Evolutionary conservation across 495 filamentous ascomycete genomes (phyloP).

Genomic region (Trichoderma orchidacearum): DNA sequence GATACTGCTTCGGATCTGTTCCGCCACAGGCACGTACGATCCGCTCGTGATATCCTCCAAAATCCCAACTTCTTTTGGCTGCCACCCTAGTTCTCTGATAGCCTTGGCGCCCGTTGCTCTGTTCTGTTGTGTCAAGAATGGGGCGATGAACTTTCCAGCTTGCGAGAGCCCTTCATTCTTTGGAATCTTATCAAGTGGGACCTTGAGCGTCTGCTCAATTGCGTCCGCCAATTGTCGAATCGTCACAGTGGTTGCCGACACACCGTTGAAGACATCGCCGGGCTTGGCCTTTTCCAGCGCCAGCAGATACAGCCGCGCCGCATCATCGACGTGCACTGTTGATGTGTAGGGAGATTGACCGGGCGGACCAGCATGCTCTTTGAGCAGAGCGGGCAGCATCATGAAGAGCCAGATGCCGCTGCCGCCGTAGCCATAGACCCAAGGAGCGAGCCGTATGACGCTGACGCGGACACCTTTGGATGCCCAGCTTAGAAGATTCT

Average conservation of each 20-base stretch:
- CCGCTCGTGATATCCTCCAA: too few relatives aligned
- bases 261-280: constrained; percentile 18
- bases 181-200: too few relatives aligned
- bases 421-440: constrained; percentile 26
- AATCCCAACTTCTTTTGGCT: too few relatives aligned
- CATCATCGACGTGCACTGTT: constrained; percentile 28
- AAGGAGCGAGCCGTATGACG: constrained; percentile 25
- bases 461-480: too few relatives aligned
- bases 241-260: constrained; percentile 12
- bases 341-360: constrained; percentile 10
- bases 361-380: constrained; percentile 11
- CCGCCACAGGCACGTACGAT: too few relatives aligned
- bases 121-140: too few relatives aligned
- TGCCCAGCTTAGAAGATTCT: too few relatives aligned
- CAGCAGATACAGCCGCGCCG: constrained; percentile 23
- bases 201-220: constrained; percentile 12
- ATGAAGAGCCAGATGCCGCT: constrained; percentile 19
- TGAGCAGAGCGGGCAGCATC: constrained; percentile 8
- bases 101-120: too few relatives aligned
- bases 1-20: too few relatives aligned
- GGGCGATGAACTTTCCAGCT: too few relatives aligned
- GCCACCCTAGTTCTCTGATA: too few relatives aligned
- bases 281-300: constrained; percentile 11
- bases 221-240: constrained; percentile 15
- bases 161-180: too few relatives aligned